These are phyloP conservation scores for Penicillium maclennaniae DNA, from an alignment of 495 filamentous ascomycete genomes.

Conservation along the genomic window DNA sequence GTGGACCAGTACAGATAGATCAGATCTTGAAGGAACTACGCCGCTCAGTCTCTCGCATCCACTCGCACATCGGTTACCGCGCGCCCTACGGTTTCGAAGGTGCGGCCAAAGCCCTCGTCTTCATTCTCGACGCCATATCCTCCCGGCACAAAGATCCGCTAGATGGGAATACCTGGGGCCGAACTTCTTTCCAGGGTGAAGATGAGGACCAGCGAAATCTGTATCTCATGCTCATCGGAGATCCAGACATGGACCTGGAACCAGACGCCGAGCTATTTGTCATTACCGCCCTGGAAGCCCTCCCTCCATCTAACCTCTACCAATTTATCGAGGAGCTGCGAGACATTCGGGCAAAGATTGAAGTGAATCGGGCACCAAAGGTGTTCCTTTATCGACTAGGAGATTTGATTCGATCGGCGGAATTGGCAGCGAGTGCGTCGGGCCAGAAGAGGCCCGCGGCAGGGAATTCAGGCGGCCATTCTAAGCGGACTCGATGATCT, in stretches of 20 bases:
- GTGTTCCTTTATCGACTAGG: conserved; percentile 34
- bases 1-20: conserved; percentile 24
- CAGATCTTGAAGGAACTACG: conserved; percentile 35
- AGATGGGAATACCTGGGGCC: conserved; percentile 36
- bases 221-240: conserved; percentile 46
- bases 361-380: conserved; percentile 39
- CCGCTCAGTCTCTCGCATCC: conserved; percentile 33
- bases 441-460: conserved; percentile 38
- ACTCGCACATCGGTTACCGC: conserved; percentile 32
- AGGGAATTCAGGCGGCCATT: conserved; percentile 23
- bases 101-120: conserved; percentile 39
- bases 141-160: conserved; percentile 46
- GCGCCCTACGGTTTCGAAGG: conserved; percentile 37
- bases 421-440: conserved; percentile 17
- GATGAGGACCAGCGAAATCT: conserved; percentile 49
- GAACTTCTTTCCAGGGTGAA: conserved; percentile 37
- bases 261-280: conserved; percentile 36
- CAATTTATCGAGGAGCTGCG: conserved; percentile 31
- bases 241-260: conserved; percentile 28
- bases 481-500: conserved; percentile 35
- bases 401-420: conserved; percentile 28
- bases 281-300: conserved; percentile 38
- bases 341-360: conserved; percentile 35
- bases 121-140: conserved; percentile 41
- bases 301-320: conserved; percentile 31